A percentile compares a stretch with the other conserved stretches of the same genome.
Conservation (phyloP, 768 basidiomycete species). For the Daedaleopsis nitida region DNA sequence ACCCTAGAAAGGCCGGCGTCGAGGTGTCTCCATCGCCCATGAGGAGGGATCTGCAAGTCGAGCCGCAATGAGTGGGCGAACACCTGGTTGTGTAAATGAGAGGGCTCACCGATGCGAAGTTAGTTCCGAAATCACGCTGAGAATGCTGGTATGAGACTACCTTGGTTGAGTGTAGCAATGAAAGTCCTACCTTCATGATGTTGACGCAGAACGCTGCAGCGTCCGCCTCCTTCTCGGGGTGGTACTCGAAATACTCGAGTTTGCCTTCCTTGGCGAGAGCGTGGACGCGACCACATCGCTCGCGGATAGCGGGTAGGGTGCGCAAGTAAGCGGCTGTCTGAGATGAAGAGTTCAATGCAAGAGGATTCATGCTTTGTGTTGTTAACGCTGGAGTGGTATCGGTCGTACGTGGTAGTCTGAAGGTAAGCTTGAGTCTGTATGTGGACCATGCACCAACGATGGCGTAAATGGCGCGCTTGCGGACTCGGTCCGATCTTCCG, state of each 20-base stretch:
- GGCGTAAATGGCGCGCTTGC: too few relatives aligned
- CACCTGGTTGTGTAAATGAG: neutral
- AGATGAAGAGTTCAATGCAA: constrained; percentile 3
- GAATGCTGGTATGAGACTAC: neutral
- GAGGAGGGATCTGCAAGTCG: constrained; percentile 69
- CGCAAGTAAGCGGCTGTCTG: constrained; percentile 58
- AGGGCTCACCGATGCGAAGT: constrained; percentile 59
- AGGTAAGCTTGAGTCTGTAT: too few relatives aligned
- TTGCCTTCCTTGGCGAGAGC: constrained; percentile 73
- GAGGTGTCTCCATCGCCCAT: constrained; percentile 90
- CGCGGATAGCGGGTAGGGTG: constrained; percentile 87
- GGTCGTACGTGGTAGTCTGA: neutral
- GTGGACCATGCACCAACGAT: too few relatives aligned
- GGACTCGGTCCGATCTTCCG: neutral
- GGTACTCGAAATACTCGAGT: constrained; percentile 85
- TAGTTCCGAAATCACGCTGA: constrained; percentile 79
- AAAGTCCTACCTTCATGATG: constrained; percentile 69
- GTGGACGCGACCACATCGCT: constrained; percentile 79
- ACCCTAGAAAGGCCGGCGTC: constrained; percentile 71
- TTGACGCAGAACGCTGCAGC: constrained; percentile 74
- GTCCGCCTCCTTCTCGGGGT: constrained; percentile 69
- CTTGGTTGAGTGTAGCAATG: neutral
- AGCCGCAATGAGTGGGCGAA: neutral
- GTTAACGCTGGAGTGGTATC: neutral
- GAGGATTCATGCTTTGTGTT: constrained; percentile 1